Base-by-base conservation (phyloP, 371 early-diverging fungal species). In the Saksenaea oblongispora region DNA sequence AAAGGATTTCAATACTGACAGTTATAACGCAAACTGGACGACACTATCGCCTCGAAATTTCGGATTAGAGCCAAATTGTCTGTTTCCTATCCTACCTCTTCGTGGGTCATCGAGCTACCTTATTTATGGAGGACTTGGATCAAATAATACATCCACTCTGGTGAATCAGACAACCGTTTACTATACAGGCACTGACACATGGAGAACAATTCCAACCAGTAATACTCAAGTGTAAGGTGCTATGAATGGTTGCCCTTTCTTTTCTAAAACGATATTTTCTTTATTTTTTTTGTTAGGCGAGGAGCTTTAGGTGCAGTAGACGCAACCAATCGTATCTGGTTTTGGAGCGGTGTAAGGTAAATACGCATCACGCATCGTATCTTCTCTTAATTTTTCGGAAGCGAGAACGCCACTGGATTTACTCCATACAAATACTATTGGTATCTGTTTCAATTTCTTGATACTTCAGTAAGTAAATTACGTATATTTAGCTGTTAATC, bases 301-400 rank as follows among this genome's bases (percentile, higher is more conserved):
- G 42, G 28, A 57, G 47, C 59, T 56, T 18, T 47, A 18, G 64
- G 55, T 42, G 69, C 57, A 13, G 22, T 60, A 22, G 61, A 18
- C 9, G 31, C 1, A 37, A 63, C 27, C 14, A 51, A 17, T 18
- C 56, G 51, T 1, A 18, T 64, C 3, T 62, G 62, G 67, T 37
- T 67, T 10, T 67, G 67, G 67, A 59, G 67, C 41, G 67, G 67
- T 5, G 17, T 57, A 58, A 44, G 39, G 67, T 62, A 47, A 47
- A 2, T 39, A 36, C 13, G 5, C 13, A 36, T 36, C n/a, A 36
- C 13, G 18, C n/a, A n/a, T 15, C 44, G 17, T 17, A 3, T 11
- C 44, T 44, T 44, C 31, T 31, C 7, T 31, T 31, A 4, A 4
- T 31, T 7, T 31, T 31, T 31, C 4, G 31, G 31, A 31, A 31